Conservation (phyloP, 2,329 filamentous ascomycete species). For the Aspergillus quadrilineatus region DNA sequence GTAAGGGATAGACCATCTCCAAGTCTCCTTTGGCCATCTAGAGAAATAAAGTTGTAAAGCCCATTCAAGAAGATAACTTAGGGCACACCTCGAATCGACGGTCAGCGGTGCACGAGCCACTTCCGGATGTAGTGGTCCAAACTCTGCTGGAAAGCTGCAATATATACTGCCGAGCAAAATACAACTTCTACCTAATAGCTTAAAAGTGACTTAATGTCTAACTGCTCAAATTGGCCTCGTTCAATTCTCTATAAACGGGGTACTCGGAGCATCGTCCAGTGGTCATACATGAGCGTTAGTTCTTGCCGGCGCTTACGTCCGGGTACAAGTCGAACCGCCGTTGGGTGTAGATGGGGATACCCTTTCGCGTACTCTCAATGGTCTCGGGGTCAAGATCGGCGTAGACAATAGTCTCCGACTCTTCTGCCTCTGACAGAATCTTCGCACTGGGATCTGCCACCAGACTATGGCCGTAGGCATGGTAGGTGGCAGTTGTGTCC, state of each 20-base stretch:
- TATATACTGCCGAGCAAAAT: neutral
- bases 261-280: too few relatives aligned
- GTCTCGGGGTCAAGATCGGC: constrained; percentile 66
- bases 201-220: neutral
- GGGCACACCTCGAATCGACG: neutral
- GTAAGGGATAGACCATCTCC: neutral
- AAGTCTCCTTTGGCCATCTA: neutral
- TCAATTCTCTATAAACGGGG: neutral
- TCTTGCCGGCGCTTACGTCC: constrained; percentile 67
- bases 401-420: constrained; percentile 72
- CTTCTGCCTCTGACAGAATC: constrained; percentile 75
- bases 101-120: neutral
- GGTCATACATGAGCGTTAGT: constrained; percentile 1
- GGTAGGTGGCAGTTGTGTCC: constrained; percentile 73
- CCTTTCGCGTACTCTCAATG: constrained; percentile 73
- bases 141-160: neutral
- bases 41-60: too few relatives aligned
- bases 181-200: neutral
- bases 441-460: constrained; percentile 83
- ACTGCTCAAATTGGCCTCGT: neutral
- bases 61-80: neutral
- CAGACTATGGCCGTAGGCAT: constrained; percentile 90
- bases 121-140: neutral
- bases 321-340: constrained; percentile 93
- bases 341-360: constrained; percentile 81